Evolutionary conservation across 179 eudicot species (phyloP), one percentile per base, ranked within the genome.

Genomic region (Corrigiola litoralis): DNA sequence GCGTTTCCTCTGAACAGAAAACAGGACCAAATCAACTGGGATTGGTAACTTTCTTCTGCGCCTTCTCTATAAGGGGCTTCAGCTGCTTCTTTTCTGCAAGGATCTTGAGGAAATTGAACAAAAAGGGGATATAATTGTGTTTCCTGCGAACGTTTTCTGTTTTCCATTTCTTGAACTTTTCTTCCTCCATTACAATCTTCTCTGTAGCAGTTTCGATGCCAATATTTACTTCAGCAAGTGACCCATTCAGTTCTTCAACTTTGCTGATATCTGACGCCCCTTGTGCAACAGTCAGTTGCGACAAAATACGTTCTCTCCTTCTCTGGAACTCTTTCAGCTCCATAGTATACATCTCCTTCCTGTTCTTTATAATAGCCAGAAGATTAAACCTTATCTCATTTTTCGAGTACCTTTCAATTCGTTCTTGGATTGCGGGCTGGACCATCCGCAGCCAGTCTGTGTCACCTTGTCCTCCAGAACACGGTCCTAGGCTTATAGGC

Each of bases 71-170:
- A 34, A 90, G 87, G 31, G 98, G 95, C 66, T 95, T 92, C 83
- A 92, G 50, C 76, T 92, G 98, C 82, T 92, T 92, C 89, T 92
- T 92, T 62, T 92, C 99, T 16, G 99, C 97, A 44, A 94, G 95
- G 54, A 94, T 74, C 81, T 94, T 94, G 57, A 94, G 80, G 72
- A 94, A 94, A 75, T 94, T 94, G 78, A 94, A 94, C 81, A 94
- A 68, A 32, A 94, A 90, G 0, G 99, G 99, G 55, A 94, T 94
- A 64, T 90, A 94, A 64, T 94, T 94, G 67, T 94, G 97, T 56
- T 90, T 94, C 77, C 99, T 77, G 2, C 99, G 84, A 14, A 87
- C 71, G 54, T 90, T 94, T 68, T 94, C 99, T 0, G 91, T 90
- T 70, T 78, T 90, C 99, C 99, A 94, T 66, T 88, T 94, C 81